Conservation (phyloP, 768 basidiomycete species). For the Trametes sanguinea region DNA sequence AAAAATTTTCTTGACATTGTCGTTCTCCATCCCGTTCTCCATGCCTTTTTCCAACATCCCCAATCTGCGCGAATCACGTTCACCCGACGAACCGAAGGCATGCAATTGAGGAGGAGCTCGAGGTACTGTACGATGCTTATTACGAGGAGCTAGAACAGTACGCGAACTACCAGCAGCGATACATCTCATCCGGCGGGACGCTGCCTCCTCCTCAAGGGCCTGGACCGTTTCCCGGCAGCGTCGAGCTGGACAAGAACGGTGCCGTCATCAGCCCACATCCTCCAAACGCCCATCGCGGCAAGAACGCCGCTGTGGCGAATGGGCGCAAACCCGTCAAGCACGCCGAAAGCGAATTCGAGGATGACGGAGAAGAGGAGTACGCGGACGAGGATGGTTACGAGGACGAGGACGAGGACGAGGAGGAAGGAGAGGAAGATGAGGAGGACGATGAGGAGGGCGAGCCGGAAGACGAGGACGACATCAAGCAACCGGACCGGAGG, state of each 20-base stretch:
- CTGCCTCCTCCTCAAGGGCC: conserved; percentile 93
- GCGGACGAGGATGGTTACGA: conserved; percentile 58
- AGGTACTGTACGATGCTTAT: conserved; percentile 99
- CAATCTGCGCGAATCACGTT: conserved; percentile 24
- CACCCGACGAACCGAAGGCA: conserved; percentile 51
- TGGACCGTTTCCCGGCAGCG: conserved; percentile 97
- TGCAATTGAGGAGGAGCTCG: conserved; percentile 99
- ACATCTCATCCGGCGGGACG: conserved; percentile 86
- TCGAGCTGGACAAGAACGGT: conserved; percentile 94
- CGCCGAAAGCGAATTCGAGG: conserved; percentile 65
- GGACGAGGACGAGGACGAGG: conserved; percentile 67
- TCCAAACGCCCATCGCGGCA: conserved; percentile 31
- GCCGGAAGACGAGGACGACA: conserved; percentile 34
- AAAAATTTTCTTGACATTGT: conserved; percentile 31
- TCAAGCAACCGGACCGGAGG: conserved; percentile 31
- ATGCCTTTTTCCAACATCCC: conserved; percentile 21
- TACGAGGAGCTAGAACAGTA: conserved; percentile 99
- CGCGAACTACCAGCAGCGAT: conserved; percentile 96
- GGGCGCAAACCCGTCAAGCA: conserved; percentile 50
- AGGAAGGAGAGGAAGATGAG: conserved; percentile 71
- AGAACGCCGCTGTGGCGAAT: conserved; percentile 34
- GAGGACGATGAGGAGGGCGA: conserved; percentile 60
- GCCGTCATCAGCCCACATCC: conserved; percentile 51
- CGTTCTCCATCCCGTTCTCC: conserved; percentile 25
- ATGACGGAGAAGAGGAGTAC: conserved; percentile 58